phyloP scores from a whole-genome alignment of 202 grass and related monocot species.

The Setaria italica region DNA sequence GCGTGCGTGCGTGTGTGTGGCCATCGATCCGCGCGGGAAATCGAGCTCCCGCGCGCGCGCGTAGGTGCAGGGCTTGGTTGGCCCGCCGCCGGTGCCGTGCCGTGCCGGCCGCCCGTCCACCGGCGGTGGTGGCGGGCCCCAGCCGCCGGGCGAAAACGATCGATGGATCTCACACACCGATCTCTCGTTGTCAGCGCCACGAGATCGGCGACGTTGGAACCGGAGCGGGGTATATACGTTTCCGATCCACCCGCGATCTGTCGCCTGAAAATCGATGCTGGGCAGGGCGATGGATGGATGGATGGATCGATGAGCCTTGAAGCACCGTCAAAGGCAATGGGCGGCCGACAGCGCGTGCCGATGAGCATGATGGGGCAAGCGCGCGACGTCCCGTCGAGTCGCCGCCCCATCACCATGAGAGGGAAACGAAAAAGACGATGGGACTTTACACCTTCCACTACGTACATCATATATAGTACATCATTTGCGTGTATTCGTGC shows the following conservation, averaged over 20 bases:
- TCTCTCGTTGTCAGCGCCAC: slow-evolving; percentile 15
- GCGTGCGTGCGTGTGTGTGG: too few relatives aligned
- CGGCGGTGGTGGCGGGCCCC: background rate
- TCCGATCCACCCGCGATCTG: too few relatives aligned
- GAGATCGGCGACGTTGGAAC: background rate
- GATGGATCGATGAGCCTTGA: background rate
- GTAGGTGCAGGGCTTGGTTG: background rate
- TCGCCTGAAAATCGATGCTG: background rate
- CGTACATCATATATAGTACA: too few relatives aligned
- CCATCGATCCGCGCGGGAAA: background rate
- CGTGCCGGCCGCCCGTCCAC: too few relatives aligned
- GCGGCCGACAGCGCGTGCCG: slow-evolving; percentile 36
- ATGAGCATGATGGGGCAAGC: slow-evolving; percentile 20
- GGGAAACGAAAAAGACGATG: background rate
- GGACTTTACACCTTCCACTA: slow-evolving; percentile 20
- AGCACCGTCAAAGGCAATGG: slow-evolving; percentile 20
- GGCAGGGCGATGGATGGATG: background rate
- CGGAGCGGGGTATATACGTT: too few relatives aligned
- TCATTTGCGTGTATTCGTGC: background rate
- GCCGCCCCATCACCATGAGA: background rate
- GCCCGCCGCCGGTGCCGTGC: background rate
- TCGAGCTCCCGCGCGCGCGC: too few relatives aligned
- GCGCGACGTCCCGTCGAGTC: background rate
- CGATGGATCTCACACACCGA: background rate
- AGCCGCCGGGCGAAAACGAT: background rate